These are phyloP conservation scores for Chrysochromulina parva DNA, from an alignment of 78 protist species.

Conservation along the genomic window DNA sequence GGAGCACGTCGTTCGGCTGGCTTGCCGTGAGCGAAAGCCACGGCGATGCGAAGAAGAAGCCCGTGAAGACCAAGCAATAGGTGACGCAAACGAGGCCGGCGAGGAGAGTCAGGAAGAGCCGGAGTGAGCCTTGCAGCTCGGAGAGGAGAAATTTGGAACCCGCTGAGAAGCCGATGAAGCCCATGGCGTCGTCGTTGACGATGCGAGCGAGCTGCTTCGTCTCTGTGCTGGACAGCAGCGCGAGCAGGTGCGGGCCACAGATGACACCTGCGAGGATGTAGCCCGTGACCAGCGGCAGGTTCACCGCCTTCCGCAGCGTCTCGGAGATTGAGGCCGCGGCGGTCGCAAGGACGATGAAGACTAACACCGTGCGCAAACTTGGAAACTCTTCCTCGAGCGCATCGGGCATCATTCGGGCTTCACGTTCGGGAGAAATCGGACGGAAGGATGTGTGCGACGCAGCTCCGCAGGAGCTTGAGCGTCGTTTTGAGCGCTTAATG, in stretches of 20 bases:
- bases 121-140: not conserved
- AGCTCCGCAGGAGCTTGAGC: no score
- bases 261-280: not conserved
- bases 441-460: no score
- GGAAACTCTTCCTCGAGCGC: no score
- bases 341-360: not conserved
- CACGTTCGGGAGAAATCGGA: no score
- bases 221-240: not conserved
- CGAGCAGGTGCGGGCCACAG: not conserved
- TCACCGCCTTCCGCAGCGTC: not conserved
- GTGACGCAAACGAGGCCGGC: not conserved
- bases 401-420: no score
- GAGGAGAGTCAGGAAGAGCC: not conserved
- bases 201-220: not conserved
- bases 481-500: no score
- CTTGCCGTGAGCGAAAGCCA: not conserved
- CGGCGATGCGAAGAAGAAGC: not conserved
- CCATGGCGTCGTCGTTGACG: conserved; percentile 11
- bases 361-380: no score
- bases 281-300: conserved; percentile 2
- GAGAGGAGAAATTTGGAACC: not conserved
- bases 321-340: not conserved
- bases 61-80: no score
- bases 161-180: conserved; percentile 26
- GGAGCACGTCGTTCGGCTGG: not conserved